Evolutionary conservation across 1,284 basidiomycete species (phyloP).

Genomic region (Rhodotorula sp.): DNA sequence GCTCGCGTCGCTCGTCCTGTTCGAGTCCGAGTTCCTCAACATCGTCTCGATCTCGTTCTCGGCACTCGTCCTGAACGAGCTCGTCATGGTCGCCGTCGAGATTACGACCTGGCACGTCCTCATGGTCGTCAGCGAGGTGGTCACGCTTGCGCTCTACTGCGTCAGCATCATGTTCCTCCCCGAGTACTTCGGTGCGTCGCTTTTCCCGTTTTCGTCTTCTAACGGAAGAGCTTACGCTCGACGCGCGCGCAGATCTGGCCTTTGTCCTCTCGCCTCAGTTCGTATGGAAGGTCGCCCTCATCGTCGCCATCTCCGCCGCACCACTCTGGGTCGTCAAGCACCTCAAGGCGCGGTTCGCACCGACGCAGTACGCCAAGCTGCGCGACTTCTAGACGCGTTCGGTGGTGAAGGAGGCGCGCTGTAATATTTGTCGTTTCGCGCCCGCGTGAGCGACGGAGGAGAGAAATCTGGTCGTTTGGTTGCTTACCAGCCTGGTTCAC

Average conservation of each 20-base stretch:
- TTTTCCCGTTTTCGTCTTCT: not conserved
- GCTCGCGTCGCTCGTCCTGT: slow-evolving; percentile 93
- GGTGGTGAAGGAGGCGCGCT: too few species aligned
- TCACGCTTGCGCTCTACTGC: slow-evolving; percentile 84
- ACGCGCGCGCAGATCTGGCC: slow-evolving; percentile 67
- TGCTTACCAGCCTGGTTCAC: too few species aligned
- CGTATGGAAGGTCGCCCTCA: slow-evolving; percentile 92
- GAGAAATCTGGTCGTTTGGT: too few species aligned
- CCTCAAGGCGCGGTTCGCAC: slow-evolving; percentile 80
- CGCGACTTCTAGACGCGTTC: slow-evolving; percentile 40
- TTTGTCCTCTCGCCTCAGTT: slow-evolving; percentile 89
- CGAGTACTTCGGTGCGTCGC: slow-evolving; percentile 86
- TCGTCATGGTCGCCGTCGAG: slow-evolving; percentile 80
- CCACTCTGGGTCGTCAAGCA: slow-evolving; percentile 90
- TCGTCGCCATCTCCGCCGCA: slow-evolving; percentile 85
- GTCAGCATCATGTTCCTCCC: slow-evolving; percentile 91
- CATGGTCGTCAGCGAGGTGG: slow-evolving; percentile 91
- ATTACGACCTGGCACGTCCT: slow-evolving; percentile 76
- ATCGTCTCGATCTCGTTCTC: slow-evolving; percentile 99
- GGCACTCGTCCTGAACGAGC: slow-evolving; percentile 90
- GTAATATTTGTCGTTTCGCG: too few species aligned
- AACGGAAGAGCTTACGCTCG: not conserved
- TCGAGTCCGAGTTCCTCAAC: slow-evolving; percentile 96
- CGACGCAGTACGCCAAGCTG: slow-evolving; percentile 91
- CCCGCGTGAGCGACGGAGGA: not conserved